Evolutionary conservation across 2,329 filamentous ascomycete species (phyloP), one percentile per base, ranked within the genome.

Genomic region (Fusarium sp.): DNA sequence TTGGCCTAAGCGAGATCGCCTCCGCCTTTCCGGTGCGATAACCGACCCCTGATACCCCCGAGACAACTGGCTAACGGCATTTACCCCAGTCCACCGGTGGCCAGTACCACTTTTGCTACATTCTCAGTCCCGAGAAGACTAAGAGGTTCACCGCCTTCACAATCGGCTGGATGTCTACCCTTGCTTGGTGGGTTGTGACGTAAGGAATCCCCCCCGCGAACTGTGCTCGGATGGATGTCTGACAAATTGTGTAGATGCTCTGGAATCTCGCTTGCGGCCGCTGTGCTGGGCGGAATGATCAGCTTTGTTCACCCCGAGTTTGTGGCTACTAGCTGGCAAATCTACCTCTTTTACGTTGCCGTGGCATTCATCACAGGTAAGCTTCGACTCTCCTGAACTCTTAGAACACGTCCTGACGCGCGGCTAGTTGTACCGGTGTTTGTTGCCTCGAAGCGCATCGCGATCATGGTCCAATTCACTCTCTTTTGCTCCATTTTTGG

Each of bases 181-280:
- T 71, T 20, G 68, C 68, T 2, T 71, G 68, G 68, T 71, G 68
- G 68, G 68, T 68, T 22, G 65, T 68, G 15, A 71, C 61, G 68
- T 70, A 32, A 60, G 15, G 20, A n/a, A 30, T 14, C 17, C 22
- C 6, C 4, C 27, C 5, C 17, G 1, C 12, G 15, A 14, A 20
- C 25, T 9, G 6, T 22, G n/a, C 30, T 17, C 12, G 3, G 17
- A 25, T 27, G 8, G 12, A 17, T 14, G 2, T 11, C 40, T 50
- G 15, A 40, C n/a, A 12, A 30, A 4, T 3, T 6, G 11, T 10
- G 17, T 20, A 70, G 68, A 4, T 71, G 68, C 50, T 71, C 68
- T 25, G 68, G 68, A 30, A 63, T 68, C 4, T 68, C 65, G 2
- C 57, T 68, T 3, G 61, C 61, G 3, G 65, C 61, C 9, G 35